phyloP scores from a whole-genome alignment of 345 rosid genomes.

The Eucalyptus paniculata region DNA sequence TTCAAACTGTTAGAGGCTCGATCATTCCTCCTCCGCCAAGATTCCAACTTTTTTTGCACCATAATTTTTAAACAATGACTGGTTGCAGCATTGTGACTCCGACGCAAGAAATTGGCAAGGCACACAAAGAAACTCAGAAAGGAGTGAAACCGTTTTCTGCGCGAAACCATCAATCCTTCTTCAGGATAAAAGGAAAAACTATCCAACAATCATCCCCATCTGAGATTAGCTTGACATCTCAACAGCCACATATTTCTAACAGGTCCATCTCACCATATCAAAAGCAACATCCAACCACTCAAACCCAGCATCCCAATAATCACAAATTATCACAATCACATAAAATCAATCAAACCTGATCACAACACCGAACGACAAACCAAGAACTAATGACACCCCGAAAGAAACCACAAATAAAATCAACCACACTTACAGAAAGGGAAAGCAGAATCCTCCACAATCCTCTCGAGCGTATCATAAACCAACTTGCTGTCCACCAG shows the following conservation, averaged over 20 bases:
- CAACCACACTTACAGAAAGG: constrained; percentile 56
- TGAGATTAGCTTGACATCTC: background rate
- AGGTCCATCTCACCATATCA: background rate
- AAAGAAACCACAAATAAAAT: background rate
- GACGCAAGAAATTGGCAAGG: background rate
- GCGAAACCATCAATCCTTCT: background rate
- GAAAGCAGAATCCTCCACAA: constrained; percentile 45
- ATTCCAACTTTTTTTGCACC: background rate
- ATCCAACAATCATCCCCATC: background rate
- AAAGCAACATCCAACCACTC: background rate
- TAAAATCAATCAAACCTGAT: background rate
- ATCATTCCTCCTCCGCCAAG: background rate
- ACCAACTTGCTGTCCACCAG: constrained; percentile 91
- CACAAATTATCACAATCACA: background rate
- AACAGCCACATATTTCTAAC: background rate
- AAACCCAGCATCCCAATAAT: background rate
- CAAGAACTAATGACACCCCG: background rate
- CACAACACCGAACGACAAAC: background rate
- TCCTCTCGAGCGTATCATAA: constrained; percentile 74
- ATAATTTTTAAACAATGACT: background rate
- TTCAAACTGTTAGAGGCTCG: background rate
- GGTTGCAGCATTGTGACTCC: background rate
- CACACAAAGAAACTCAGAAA: background rate
- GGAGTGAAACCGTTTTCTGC: background rate
- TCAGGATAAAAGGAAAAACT: background rate